Base-by-base conservation (phyloP, 768 basidiomycete genomes). In the Agrocybe praecox region DNA sequence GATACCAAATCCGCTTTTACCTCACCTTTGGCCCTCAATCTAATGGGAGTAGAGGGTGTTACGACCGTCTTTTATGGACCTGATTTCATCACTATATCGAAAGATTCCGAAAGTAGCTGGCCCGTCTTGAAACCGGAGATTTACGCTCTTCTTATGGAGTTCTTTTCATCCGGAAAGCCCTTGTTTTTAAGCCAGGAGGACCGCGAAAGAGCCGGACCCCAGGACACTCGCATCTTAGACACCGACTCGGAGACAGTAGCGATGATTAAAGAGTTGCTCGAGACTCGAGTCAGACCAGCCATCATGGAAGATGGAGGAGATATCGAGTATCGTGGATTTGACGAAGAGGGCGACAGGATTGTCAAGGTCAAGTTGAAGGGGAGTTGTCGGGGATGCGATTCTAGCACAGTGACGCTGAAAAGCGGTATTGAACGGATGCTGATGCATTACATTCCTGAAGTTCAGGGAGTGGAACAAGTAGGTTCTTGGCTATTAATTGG, bases 301-400 rank as follows among this genome's bases (percentile, higher is more conserved):
- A 98, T 99, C 58, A 96, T 96, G 92, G 97, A 98, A 71, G 96
- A 99, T 55, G 97, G 97, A 0, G 97, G 97, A 2, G 97, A 98
- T 69, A 95, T 99, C 55, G 96, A 98, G 74, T 99, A 92, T 70
- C 84, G 89, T 33, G 95, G 93, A 2, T 96, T 98, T 66, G 81
- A 84, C 49, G 93, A 96, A 61, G 85, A 85, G 19, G 92, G 90
- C 2, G 72, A 76, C 21, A 92, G 92, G 0, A 66, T 91, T 26
- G 96, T 99, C 6, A 84, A 83, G 68, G 80, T 99, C 26, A 96
- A 90, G 72, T 79, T 99, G 58, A 98, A 98, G 79, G 97, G 97
- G 24, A 96, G 94, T 67, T 99, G 97, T 73, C 79, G 97, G 69
- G 97, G 97, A 14, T 98, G 97, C 70, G 87, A 87, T 61, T 94